A percentile compares a stretch with the other conserved stretches of the same genome.
phyloP scores from a whole-genome alignment of 345 rosid species.

The Lumnitzera littorea region DNA sequence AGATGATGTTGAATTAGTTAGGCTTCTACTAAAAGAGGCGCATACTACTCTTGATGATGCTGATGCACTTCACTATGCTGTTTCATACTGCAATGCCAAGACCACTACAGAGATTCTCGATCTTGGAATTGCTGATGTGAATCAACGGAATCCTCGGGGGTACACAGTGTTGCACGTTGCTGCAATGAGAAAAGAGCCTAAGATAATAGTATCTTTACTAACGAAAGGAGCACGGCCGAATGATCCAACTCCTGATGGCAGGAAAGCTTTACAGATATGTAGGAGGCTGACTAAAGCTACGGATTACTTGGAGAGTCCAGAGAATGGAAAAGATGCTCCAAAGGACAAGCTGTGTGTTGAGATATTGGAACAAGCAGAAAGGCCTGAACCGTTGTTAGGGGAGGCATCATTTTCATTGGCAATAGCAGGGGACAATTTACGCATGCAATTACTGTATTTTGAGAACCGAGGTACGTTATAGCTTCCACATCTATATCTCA shows the following conservation, averaged over 20 bases:
- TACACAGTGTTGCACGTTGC: constrained; percentile 75
- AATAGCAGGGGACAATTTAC: constrained; percentile 63
- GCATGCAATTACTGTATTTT: constrained; percentile 58
- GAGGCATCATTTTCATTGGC: constrained; percentile 63
- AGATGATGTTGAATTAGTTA: constrained; percentile 76
- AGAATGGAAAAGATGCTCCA: constrained; percentile 53
- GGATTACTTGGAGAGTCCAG: constrained; percentile 39
- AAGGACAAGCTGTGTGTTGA: constrained; percentile 68
- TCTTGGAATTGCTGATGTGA: constrained; percentile 63
- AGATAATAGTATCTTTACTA: constrained; percentile 58
- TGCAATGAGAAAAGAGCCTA: constrained; percentile 76
- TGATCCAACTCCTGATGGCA: constrained; percentile 60
- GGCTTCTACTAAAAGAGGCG: constrained; percentile 70
- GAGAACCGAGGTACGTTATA: constrained; percentile 65
- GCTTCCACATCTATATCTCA: not conserved
- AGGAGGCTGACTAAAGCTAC: constrained; percentile 53
- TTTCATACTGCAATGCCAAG: constrained; percentile 74
- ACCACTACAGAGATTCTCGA: constrained; percentile 70
- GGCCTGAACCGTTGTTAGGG: constrained; percentile 47
- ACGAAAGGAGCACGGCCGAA: constrained; percentile 69
- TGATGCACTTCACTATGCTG: constrained; percentile 73
- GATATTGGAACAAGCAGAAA: constrained; percentile 67
- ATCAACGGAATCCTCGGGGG: constrained; percentile 51
- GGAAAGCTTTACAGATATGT: constrained; percentile 66
- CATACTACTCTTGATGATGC: constrained; percentile 64